Evolutionary conservation across 1,284 basidiomycete species (phyloP).

Genomic region (Volvariella volvacea): DNA sequence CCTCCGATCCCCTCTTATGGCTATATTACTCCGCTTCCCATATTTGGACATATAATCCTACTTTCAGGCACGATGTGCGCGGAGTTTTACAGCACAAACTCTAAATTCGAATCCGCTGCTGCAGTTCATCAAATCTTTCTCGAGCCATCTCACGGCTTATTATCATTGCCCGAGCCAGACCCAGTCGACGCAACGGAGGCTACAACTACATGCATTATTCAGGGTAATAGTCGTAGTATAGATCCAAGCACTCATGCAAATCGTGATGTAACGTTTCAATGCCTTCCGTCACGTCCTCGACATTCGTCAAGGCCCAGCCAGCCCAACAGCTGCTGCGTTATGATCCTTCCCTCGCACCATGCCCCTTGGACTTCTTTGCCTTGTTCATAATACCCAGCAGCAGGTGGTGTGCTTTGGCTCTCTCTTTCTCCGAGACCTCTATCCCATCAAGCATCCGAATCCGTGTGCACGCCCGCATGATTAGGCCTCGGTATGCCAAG

Average conservation of each 20-base stretch:
- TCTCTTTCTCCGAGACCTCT: constrained; percentile 72
- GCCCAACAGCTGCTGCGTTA: no score
- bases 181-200: no score
- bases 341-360: no score
- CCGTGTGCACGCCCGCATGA: constrained; percentile 68
- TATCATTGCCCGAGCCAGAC: no score
- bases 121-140: neutral
- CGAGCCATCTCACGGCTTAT: neutral
- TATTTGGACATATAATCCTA: constrained; percentile 3
- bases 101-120: neutral
- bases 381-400: constrained; percentile 50
- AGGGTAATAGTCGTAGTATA: neutral
- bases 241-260: neutral
- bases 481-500: constrained; percentile 79
- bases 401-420: constrained; percentile 69
- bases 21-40: constrained; percentile 11
- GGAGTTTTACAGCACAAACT: constrained; percentile 5
- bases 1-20: constrained; percentile 8
- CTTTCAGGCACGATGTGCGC: constrained; percentile 4
- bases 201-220: neutral
- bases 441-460: constrained; percentile 80
- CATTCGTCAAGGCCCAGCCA: no score
- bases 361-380: constrained; percentile 25
- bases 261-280: no score
- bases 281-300: no score